Conservation (phyloP, 331 rosid genomes). For the Ulmus americana region DNA sequence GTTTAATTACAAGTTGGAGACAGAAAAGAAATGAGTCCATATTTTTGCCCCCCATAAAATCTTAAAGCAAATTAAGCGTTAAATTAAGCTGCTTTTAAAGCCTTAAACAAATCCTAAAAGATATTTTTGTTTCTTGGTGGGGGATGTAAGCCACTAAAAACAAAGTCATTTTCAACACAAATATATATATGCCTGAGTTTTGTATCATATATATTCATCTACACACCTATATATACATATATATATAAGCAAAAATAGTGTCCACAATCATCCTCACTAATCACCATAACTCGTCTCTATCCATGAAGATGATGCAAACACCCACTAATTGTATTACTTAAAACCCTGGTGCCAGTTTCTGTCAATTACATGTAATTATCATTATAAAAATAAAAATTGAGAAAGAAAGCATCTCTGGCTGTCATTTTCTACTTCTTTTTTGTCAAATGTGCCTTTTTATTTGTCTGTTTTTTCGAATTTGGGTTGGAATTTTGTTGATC, state of each 20-base stretch:
- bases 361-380: not conserved
- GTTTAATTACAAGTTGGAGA: too few species aligned
- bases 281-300: not conserved
- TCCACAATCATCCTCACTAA: slow-evolving; percentile 1
- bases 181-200: not conserved
- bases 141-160: not conserved
- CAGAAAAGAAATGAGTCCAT: too few species aligned
- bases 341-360: not conserved
- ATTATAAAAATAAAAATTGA: not conserved
- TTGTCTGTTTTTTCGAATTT: not conserved
- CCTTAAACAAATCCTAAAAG: too few species aligned
- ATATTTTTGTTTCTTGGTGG: not conserved
- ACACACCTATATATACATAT: too few species aligned
- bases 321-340: slow-evolving; percentile 12
- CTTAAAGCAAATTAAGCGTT: too few species aligned
- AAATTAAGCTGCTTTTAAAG: too few species aligned
- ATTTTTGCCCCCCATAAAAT: too few species aligned
- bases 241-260: not conserved
- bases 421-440: slow-evolving; percentile 6
- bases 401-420: not conserved
- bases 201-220: too few species aligned
- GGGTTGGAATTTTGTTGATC: not conserved
- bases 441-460: too few species aligned
- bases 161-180: not conserved
- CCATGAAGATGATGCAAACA: slow-evolving; percentile 13